A percentile compares a stretch with the other conserved stretches of the same genome.
These are phyloP conservation scores for Monosporascus sp. DNA, from an alignment of 2,329 filamentous ascomycete species.

Conservation along the genomic window DNA sequence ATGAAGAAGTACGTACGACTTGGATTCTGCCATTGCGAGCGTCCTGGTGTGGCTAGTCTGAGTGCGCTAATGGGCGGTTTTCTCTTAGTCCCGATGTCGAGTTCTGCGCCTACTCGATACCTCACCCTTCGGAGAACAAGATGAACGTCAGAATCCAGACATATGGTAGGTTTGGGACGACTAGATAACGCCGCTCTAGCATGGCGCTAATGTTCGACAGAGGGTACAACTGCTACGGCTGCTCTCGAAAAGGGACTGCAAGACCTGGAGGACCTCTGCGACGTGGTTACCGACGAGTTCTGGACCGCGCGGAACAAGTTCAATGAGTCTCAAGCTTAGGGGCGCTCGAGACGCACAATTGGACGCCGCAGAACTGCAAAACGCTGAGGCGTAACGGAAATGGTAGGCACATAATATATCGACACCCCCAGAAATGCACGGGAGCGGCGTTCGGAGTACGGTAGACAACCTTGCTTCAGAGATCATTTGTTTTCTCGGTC, in stretches of 20 bases:
- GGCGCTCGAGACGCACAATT: conserved; percentile 2
- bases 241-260: conserved; percentile 85
- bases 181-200: background rate
- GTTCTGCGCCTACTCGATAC: conserved; percentile 97
- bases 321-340: conserved; percentile 25
- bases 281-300: conserved; percentile 91
- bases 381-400: conserved; percentile 1
- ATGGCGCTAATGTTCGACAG: conserved; percentile 50
- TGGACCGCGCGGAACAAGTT: conserved; percentile 61
- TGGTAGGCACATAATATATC: conserved; percentile 1
- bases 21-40: background rate
- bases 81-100: conserved; percentile 78
- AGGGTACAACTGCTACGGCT: conserved; percentile 65
- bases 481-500: conserved; percentile 30
- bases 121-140: conserved; percentile 89
- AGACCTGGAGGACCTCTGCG: conserved; percentile 86
- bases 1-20: conserved; percentile 84
- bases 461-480: conserved; percentile 18
- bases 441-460: conserved; percentile 26
- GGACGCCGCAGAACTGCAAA: background rate
- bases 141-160: conserved; percentile 98
- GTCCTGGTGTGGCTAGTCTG: background rate
- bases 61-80: conserved; percentile 1
- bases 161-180: conserved; percentile 69
- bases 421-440: conserved; percentile 1